Evolutionary conservation across 2,329 filamentous ascomycete species (phyloP), one percentile per base, ranked within the genome.

Genomic region (Phaeosphaeriaceae sp.): DNA sequence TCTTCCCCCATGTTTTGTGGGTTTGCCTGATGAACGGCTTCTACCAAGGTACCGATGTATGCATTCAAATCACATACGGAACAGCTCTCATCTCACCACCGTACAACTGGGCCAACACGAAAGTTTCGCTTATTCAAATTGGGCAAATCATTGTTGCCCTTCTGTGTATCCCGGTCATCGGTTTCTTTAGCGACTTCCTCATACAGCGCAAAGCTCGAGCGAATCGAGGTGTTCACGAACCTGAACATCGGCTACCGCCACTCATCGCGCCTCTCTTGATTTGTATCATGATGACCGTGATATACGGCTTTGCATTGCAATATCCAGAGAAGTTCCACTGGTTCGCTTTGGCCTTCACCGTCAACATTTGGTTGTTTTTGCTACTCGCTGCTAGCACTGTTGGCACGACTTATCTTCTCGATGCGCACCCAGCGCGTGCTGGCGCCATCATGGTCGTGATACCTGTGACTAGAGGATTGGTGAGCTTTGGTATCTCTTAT

Each of bases 191-290:
- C 3, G 64, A 68, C 52, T 37, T 56, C 4, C 61, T 74, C 36
- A 73, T 72, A 3, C 63, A 62, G 17, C 58, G 35, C 29, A 53
- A 74, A 37, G 54, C 61, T 33, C 57, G 54, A 17, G 56, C 61
- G 30, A 67, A 70, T 42, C 48, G 54, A 32, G 60, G 63, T n/a
- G 47, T 70, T 33, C 70, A 74, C 47, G 64, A 72, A 29, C 73
- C 73, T 6, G 71, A 74, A 46, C 63, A 73, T 54, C 65, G 71
- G 29, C 53, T 75, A 9, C 70, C 71, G 3, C 70, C 72, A 3
- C 60, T 75, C 0, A 58, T 74, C 9, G 44, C 73, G 11, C 72
- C 72, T 5, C 72, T 75, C 46, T 32, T 74, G 26, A 45, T 75
- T 32, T 63, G 60, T 20, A 72, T 52, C 18, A 46, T 52, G 45